These are phyloP conservation scores for Silene coronaria DNA, from an alignment of 179 eudicot species.

Conservation along the genomic window DNA sequence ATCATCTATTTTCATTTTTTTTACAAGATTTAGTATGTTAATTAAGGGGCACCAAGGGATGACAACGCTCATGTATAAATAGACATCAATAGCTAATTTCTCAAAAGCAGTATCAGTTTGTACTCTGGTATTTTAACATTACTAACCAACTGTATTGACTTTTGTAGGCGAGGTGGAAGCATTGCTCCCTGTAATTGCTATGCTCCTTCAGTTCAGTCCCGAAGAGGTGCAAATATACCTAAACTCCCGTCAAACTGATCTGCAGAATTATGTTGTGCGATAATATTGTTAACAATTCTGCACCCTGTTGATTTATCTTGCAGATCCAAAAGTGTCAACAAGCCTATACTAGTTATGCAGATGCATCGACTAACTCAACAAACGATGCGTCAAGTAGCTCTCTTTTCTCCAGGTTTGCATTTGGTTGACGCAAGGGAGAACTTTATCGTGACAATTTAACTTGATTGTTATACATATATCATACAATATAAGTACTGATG, in stretches of 20 bases:
- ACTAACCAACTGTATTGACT: constrained; percentile 5
- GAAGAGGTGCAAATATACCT: constrained; percentile 61
- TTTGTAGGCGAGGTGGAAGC: constrained; percentile 89
- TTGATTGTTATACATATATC: not conserved
- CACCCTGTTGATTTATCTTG: not conserved
- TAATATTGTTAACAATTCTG: not conserved
- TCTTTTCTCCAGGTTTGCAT: constrained; percentile 78
- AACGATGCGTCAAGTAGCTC: constrained; percentile 61
- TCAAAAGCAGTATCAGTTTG: not conserved
- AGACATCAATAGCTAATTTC: not conserved
- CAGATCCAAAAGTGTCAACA: constrained; percentile 93
- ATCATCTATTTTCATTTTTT: not conserved
- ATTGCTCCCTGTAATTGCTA: constrained; percentile 85
- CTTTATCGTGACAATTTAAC: not conserved
- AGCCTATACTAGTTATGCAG: constrained; percentile 51
- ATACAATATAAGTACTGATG: not conserved
- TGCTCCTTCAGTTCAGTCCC: constrained; percentile 99
- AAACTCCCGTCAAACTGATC: not conserved
- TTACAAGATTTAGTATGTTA: not conserved
- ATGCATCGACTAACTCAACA: constrained; percentile 54
- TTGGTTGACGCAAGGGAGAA: constrained; percentile 27
- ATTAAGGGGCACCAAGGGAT: not conserved
- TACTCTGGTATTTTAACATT: not conserved
- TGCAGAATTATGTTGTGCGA: not conserved
- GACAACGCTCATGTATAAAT: too few relatives aligned